Percentiles rank a stretch among this genome's conserved stretches.
These are phyloP conservation scores for Geotrichum klebahnii DNA, from an alignment of 1,139 yeast species.

Conservation along the genomic window DNA sequence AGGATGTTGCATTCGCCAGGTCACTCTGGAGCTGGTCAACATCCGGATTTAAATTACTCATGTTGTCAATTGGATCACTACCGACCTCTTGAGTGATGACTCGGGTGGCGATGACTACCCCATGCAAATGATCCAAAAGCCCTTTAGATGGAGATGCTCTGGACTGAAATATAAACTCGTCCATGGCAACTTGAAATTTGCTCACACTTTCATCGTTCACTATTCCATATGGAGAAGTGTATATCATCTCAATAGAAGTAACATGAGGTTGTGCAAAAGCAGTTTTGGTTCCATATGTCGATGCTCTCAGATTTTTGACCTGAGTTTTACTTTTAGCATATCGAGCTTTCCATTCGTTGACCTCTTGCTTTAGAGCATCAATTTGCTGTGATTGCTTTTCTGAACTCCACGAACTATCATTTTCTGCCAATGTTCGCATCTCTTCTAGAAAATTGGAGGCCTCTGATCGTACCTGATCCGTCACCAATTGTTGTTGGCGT, in stretches of 20 bases:
- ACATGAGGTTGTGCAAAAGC: conserved; percentile 12
- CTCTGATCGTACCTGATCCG: conserved; percentile 43
- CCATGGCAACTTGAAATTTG: conserved; percentile 36
- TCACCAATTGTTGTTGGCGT: conserved; percentile 38
- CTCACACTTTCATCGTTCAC: conserved; percentile 31
- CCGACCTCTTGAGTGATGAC: conserved; percentile 39
- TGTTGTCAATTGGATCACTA: conserved; percentile 35
- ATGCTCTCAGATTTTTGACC: conserved; percentile 33
- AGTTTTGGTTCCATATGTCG: conserved; percentile 27
- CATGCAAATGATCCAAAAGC: conserved; percentile 35
- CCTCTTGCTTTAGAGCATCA: conserved; percentile 37
- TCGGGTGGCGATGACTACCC: conserved; percentile 39
- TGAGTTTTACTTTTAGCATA: conserved; percentile 36
- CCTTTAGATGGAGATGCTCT: conserved; percentile 27
- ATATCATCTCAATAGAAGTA: conserved; percentile 5
- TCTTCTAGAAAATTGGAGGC: conserved; percentile 42
- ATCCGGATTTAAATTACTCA: conserved; percentile 5
- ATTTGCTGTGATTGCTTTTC: conserved; percentile 33
- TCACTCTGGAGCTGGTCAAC: conserved; percentile 28
- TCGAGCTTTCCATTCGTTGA: conserved; percentile 40
- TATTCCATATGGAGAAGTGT: conserved; percentile 26
- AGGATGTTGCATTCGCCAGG: conserved; percentile 34
- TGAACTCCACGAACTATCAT: conserved; percentile 30
- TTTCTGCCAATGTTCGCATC: conserved; percentile 41
- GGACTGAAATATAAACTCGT: conserved; percentile 35